Conservation (phyloP, 1,284 basidiomycete species). For the Stygiomarasmius scandens region DNA sequence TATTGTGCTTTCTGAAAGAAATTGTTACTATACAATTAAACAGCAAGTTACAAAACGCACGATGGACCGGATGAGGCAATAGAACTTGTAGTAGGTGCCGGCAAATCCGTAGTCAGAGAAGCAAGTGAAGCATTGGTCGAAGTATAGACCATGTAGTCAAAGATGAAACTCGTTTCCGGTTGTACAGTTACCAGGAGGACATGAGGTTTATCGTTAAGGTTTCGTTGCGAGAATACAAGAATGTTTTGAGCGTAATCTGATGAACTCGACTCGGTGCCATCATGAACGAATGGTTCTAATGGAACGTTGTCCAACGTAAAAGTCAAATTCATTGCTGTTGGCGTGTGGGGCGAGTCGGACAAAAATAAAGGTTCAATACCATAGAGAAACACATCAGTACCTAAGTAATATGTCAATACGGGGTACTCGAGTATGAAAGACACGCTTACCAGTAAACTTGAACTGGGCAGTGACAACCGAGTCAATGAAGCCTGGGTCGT, state of each 20-base stretch:
- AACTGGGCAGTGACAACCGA: conserved; percentile 43
- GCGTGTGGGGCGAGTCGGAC: conserved; percentile 16
- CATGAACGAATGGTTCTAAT: conserved; percentile 9
- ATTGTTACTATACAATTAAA: not conserved
- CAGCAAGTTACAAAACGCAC: not conserved
- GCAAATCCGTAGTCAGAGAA: not conserved
- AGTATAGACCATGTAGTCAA: conserved; percentile 53
- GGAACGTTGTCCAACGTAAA: conserved; percentile 33
- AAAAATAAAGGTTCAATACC: conserved; percentile 33
- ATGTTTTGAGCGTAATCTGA: conserved; percentile 26
- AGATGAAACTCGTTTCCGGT: conserved; percentile 48
- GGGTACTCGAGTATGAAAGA: not conserved
- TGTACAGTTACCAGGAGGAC: conserved; percentile 45
- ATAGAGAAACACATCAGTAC: conserved; percentile 38
- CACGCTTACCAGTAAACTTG: conserved; percentile 50
- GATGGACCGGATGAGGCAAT: not conserved
- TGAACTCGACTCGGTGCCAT: not conserved
- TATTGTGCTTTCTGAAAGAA: conserved; percentile 32
- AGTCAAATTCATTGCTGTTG: conserved; percentile 33
- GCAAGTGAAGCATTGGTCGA: conserved; percentile 10
- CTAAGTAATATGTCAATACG: conserved; percentile 21
- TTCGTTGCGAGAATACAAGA: conserved; percentile 38
- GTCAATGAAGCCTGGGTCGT: conserved; percentile 41
- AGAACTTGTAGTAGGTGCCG: not conserved
- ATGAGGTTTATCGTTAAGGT: conserved; percentile 43